These are phyloP conservation scores for Cadophora gregata DNA, from an alignment of 2,329 filamentous ascomycete genomes.

Conservation along the genomic window DNA sequence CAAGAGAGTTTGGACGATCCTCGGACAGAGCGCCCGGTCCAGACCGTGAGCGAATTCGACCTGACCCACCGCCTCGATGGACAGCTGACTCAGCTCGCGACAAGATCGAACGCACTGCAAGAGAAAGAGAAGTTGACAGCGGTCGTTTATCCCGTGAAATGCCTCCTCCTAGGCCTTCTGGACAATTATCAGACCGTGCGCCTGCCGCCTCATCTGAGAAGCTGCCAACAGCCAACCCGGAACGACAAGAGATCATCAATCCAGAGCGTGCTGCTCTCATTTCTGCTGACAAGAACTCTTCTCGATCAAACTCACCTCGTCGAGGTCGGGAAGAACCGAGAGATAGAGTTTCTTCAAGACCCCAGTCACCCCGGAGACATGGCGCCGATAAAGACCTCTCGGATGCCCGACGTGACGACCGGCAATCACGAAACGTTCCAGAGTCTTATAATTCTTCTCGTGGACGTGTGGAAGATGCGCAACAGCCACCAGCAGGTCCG, in stretches of 20 bases:
- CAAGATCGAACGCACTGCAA: slow-evolving; percentile 37
- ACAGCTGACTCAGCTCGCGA: slow-evolving; percentile 40
- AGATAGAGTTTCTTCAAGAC: slow-evolving; percentile 43
- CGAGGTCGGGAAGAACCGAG: slow-evolving; percentile 41
- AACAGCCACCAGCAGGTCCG: slow-evolving; percentile 43
- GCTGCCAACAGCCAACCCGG: slow-evolving; percentile 36
- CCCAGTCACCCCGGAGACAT: slow-evolving; percentile 57
- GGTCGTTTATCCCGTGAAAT: slow-evolving; percentile 44
- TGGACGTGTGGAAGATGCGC: slow-evolving; percentile 36
- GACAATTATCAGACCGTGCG: slow-evolving; percentile 35
- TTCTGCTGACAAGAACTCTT: slow-evolving; percentile 36
- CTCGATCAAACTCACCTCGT: slow-evolving; percentile 42
- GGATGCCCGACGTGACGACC: slow-evolving; percentile 42
- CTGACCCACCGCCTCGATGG: slow-evolving; percentile 42
- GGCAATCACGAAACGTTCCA: slow-evolving; percentile 31
- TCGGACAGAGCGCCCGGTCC: slow-evolving; percentile 34
- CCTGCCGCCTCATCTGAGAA: slow-evolving; percentile 35
- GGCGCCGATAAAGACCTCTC: slow-evolving; percentile 48
- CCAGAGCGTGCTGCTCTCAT: slow-evolving; percentile 45
- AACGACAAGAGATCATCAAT: slow-evolving; percentile 44
- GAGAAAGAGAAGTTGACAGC: slow-evolving; percentile 37
- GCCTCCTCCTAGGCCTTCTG: slow-evolving; percentile 39
- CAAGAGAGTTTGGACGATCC: slow-evolving; percentile 39
- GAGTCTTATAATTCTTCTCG: slow-evolving; percentile 36
- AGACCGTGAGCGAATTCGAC: slow-evolving; percentile 40